These are phyloP conservation scores for Haematococcus lacustris DNA, from an alignment of 139 green algal genomes.

Conservation along the genomic window DNA sequence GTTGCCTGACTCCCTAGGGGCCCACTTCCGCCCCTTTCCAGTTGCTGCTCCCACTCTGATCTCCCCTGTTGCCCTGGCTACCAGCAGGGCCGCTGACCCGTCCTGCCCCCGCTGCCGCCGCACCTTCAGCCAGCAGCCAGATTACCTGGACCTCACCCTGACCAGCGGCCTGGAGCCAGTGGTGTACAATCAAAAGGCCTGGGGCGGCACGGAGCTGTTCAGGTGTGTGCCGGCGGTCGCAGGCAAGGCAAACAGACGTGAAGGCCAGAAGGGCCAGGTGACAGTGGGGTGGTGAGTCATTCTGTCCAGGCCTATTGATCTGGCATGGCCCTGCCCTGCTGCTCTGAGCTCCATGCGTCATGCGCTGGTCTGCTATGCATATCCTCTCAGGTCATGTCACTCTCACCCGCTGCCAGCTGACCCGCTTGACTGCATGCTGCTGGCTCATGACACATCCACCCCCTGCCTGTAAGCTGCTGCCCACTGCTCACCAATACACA, in stretches of 20 bases:
- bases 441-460: too few species aligned
- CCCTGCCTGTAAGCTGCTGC: too few species aligned
- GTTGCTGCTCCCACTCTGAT: too few species aligned
- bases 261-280: background rate
- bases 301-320: background rate
- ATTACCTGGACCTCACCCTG: conserved; percentile 66
- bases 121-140: conserved; percentile 11
- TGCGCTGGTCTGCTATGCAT: background rate
- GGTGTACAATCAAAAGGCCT: conserved; percentile 44
- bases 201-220: conserved; percentile 58
- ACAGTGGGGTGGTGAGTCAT: background rate
- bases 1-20: too few species aligned
- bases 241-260: too few species aligned
- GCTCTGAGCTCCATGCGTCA: background rate
- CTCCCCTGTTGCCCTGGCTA: too few species aligned
- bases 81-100: conserved; percentile 9
- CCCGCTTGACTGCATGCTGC: too few species aligned
- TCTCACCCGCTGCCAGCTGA: too few species aligned
- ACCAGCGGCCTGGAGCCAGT: conserved; percentile 39
- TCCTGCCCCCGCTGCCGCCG: conserved; percentile 24
- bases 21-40: too few species aligned
- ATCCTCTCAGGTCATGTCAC: too few species aligned
- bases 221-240: conserved; percentile 17
- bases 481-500: too few species aligned
- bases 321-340: background rate